phyloP scores from a whole-genome alignment of 495 filamentous ascomycete species.

The Staphylotrichum longicolle region DNA sequence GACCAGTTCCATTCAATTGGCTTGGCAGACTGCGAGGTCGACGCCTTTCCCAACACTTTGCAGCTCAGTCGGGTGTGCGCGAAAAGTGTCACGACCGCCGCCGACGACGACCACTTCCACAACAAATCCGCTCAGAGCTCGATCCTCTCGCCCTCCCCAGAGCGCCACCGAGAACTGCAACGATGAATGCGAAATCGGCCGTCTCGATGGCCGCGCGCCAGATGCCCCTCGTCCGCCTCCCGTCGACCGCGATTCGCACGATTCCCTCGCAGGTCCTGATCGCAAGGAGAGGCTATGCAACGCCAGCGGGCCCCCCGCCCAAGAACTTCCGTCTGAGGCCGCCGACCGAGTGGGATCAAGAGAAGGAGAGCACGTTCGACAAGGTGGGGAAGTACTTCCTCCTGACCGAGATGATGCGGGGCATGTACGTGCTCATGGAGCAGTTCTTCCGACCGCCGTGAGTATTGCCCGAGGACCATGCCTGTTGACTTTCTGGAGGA shows the following conservation, averaged over 20 bases:
- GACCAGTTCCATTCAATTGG: conserved; percentile 1
- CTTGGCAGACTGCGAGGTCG: no score
- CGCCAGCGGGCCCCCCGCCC: conserved; percentile 72
- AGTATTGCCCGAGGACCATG: conserved; percentile 42
- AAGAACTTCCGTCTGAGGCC: conserved; percentile 70
- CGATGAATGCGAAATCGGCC: conserved; percentile 33
- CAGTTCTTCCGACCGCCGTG: conserved; percentile 97
- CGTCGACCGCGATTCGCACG: conserved; percentile 23
- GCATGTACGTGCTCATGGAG: conserved; percentile 97
- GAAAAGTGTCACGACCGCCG: no score
- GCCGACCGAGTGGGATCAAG: conserved; percentile 67
- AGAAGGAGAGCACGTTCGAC: conserved; percentile 68
- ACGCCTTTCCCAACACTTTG: no score
- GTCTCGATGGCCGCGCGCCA: conserved; percentile 41
- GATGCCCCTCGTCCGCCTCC: conserved; percentile 30
- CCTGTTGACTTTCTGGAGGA: no score
- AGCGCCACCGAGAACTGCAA: neutral
- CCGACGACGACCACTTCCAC: no score
- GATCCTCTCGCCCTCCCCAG: no score
- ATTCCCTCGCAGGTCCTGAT: conserved; percentile 31
- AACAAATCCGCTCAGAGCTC: no score
- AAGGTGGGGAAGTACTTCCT: conserved; percentile 90
- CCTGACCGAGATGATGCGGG: conserved; percentile 88
- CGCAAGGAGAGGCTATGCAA: conserved; percentile 61
- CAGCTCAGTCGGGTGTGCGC: no score